Base-by-base conservation (phyloP, 352 stramenopile genomes). In the Blastocystis sp. region DNA sequence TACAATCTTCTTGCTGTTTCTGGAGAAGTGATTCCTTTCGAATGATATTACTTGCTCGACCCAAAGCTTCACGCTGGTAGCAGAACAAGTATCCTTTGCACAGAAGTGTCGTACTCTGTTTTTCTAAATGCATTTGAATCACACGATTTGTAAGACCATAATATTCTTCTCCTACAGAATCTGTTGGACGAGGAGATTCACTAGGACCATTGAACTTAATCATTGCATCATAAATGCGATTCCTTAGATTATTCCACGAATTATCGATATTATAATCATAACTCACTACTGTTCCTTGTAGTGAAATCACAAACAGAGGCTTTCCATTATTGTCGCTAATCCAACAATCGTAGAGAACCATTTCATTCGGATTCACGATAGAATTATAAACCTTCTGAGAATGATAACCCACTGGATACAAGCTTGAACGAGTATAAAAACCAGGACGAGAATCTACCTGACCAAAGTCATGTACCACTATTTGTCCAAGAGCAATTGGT, bases 361-460 rank as follows among this genome's bases (percentile, higher is more conserved):
- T 32, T 27, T 87, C 57, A 16, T 56, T 32, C 7, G 77, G 77
- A 24, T 87, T 29, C 2, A 32, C 21, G 12, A 87, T 14, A 16
- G 59, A 78, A 0, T 19, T 42, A 43, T 66, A 87, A 32, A 54
- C 2, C 0, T 87, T 87, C 49, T 58, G 77, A 52, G 77, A 87
- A 39, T 87, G 77, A 61, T 75, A 87, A 35, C 54, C 54, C 7
- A 56, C 57, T 16, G 77, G 77, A 39, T 66, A 87, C 39, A 87
- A 24, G 27, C 59, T 74, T 43, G 71, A 37, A 63, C 56, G 16
- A 29, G 57, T 75, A 56, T 74, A 57, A 27, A 78, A 87, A 9
- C 32, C 54, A 24, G 56, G 52, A 21, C 35, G 24, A 16, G 19
- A 35, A 12, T 58, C 56, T 12, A 87, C 65, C 2, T 7, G 71